These are phyloP conservation scores for Trichoderma hamatum DNA, from an alignment of 2,329 filamentous ascomycete species.

Conservation along the genomic window DNA sequence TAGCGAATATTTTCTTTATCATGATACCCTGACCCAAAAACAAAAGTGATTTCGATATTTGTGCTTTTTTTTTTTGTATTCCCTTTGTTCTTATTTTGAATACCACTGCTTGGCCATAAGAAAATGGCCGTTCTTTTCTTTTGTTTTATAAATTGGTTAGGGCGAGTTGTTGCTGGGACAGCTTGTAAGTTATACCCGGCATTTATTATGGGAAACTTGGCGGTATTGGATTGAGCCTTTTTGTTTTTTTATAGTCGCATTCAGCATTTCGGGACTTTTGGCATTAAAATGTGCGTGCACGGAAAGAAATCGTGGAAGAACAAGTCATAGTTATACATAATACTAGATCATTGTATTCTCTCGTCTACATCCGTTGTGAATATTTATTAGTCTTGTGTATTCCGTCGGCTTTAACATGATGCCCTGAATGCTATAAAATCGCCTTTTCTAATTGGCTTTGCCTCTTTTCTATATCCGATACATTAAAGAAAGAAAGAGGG, in stretches of 20 bases:
- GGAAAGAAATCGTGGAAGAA: not conserved
- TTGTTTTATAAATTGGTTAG: slow-evolving; percentile 6
- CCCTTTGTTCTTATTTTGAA: slow-evolving; percentile 8
- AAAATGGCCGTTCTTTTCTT: not conserved
- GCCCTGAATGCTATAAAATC: not conserved
- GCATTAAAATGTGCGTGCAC: not conserved
- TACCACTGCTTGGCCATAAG: not conserved
- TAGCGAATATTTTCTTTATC: slow-evolving; percentile 2
- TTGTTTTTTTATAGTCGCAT: not conserved
- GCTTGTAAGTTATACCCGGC: not conserved
- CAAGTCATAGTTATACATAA: slow-evolving; percentile 1
- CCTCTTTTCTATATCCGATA: not conserved
- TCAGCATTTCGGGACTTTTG: not conserved
- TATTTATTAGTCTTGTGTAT: slow-evolving; percentile 5
- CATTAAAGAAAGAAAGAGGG: not conserved
- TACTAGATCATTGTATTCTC: not conserved
- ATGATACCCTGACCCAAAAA: slow-evolving; percentile 20
- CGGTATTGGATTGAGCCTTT: not conserved
- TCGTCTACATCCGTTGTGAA: slow-evolving; percentile 3
- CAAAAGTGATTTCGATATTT: not conserved
- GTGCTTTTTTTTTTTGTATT: slow-evolving; percentile 1
- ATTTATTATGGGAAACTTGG: not conserved
- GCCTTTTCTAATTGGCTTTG: not conserved
- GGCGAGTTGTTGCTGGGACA: not conserved
- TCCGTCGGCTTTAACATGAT: not conserved